phyloP scores from a whole-genome alignment of 2,329 filamentous ascomycete genomes.

The Fusarium transvaalense region DNA sequence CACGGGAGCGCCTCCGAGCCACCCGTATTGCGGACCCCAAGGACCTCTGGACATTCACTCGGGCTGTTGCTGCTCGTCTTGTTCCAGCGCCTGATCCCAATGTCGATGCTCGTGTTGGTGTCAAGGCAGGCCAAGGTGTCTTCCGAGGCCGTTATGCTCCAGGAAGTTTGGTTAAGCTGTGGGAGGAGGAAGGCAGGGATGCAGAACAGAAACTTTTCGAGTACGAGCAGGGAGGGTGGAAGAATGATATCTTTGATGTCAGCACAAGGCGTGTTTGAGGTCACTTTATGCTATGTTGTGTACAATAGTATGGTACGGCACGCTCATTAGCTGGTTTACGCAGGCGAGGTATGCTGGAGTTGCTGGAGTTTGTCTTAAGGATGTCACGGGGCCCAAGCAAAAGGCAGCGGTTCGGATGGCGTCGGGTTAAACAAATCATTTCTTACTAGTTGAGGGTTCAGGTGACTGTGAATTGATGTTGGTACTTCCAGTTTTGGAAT shows the following conservation, averaged over 20 bases:
- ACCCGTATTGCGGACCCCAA: constrained; percentile 84
- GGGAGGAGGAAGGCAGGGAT: constrained; percentile 80
- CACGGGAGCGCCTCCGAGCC: constrained; percentile 86
- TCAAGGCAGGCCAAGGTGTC: constrained; percentile 69
- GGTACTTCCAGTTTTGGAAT: constrained; percentile 18
- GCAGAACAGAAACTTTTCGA: constrained; percentile 82
- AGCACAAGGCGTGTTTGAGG: constrained; percentile 50
- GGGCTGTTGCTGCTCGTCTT: constrained; percentile 82
- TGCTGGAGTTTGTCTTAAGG: constrained; percentile 22
- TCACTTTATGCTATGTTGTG: constrained; percentile 1
- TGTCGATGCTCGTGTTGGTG: constrained; percentile 78
- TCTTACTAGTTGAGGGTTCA: constrained; percentile 8
- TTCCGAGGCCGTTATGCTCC: constrained; percentile 91
- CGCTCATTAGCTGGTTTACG: constrained; percentile 22
- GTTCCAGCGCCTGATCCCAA: constrained; percentile 80
- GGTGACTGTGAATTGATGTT: constrained; percentile 6
- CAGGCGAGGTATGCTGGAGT: constrained; percentile 30
- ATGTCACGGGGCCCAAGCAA: constrained; percentile 20
- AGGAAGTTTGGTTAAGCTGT: constrained; percentile 89
- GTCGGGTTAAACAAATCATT: constrained; percentile 21
- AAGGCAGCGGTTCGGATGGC: constrained; percentile 24
- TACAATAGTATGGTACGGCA: constrained; percentile 9
- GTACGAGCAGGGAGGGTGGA: constrained; percentile 78
- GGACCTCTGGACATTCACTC: constrained; percentile 84
- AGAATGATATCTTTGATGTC: constrained; percentile 83